Evolutionary conservation across 139 green algal species (phyloP).

Genomic region (Volvox reticuliferus): DNA sequence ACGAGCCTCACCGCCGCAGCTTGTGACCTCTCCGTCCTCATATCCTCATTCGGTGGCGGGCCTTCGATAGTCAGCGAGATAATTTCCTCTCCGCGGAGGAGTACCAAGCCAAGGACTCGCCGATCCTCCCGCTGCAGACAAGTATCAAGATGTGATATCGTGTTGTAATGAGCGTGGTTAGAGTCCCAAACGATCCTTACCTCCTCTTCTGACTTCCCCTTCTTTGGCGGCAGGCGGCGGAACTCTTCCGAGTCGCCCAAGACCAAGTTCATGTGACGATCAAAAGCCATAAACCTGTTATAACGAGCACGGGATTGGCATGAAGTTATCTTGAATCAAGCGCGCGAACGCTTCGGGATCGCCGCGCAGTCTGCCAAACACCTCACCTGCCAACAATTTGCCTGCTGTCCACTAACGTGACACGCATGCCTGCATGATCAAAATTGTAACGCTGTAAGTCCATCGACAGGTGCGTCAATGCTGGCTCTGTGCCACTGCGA

Average conservation of each 20-base stretch:
- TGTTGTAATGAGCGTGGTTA: too few species aligned
- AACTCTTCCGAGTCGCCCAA: slow-evolving; percentile 98
- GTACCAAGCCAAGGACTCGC: slow-evolving; percentile 94
- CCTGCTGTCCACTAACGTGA: slow-evolving; percentile 87
- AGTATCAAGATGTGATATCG: not conserved
- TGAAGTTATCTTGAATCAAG: not conserved
- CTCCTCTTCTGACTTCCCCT: slow-evolving; percentile 87
- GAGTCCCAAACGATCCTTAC: slow-evolving; percentile 53
- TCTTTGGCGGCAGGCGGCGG: slow-evolving; percentile 94
- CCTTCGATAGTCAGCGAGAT: slow-evolving; percentile 96
- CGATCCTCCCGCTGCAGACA: slow-evolving; percentile 86
- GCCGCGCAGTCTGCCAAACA: not conserved
- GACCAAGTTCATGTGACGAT: slow-evolving; percentile 99
- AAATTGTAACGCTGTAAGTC: not conserved
- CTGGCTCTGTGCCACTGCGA: not conserved
- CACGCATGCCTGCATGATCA: slow-evolving; percentile 84
- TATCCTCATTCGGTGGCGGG: slow-evolving; percentile 89
- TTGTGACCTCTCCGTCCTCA: slow-evolving; percentile 59
- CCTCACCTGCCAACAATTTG: slow-evolving; percentile 94
- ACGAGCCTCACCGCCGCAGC: slow-evolving; percentile 61
- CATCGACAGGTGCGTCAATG: not conserved
- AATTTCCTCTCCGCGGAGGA: slow-evolving; percentile 97
- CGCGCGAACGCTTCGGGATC: not conserved
- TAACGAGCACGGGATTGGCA: not conserved
- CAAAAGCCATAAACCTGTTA: slow-evolving; percentile 98